A percentile compares a stretch with the other conserved stretches of the same genome.
These are phyloP conservation scores for Eragrostis tef DNA, from an alignment of 202 grass and related monocot species.

Conservation along the genomic window DNA sequence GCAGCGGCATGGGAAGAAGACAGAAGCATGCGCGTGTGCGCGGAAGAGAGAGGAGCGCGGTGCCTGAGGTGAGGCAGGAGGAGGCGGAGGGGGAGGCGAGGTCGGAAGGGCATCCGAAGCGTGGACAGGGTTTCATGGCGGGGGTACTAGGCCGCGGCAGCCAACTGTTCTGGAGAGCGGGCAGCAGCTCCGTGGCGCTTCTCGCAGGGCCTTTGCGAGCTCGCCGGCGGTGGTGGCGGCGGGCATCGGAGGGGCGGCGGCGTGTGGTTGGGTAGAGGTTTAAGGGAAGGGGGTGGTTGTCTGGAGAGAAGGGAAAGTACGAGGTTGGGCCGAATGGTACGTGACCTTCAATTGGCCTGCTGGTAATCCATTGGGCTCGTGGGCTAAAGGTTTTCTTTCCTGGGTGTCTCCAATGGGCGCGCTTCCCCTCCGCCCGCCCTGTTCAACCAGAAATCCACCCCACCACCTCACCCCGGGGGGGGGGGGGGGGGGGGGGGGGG, in stretches of 20 bases:
- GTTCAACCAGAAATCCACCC: too few relatives aligned
- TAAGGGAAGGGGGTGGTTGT: neutral
- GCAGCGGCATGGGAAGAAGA: conserved; percentile 28
- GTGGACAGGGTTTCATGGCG: conserved; percentile 49
- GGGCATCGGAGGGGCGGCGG: conserved; percentile 37
- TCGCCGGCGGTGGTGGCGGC: neutral
- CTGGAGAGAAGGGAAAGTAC: neutral
- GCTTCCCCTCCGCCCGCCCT: too few relatives aligned
- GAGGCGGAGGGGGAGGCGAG: conserved; percentile 35
- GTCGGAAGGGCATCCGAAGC: conserved; percentile 63
- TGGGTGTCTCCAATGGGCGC: too few relatives aligned
- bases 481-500: too few relatives aligned
- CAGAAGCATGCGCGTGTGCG: neutral
- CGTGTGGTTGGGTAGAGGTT: conserved; percentile 28
- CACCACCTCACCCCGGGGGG: too few relatives aligned
- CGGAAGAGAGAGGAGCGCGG: neutral
- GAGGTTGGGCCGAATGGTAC: conserved; percentile 17
- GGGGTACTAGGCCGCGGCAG: neutral
- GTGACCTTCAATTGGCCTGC: neutral
- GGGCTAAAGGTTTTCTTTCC: too few relatives aligned
- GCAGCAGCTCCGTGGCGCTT: neutral
- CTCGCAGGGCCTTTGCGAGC: neutral
- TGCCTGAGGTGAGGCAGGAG: conserved; percentile 35
- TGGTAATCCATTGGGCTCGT: neutral
- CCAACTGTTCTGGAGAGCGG: neutral